Evolutionary conservation across 495 filamentous ascomycete species (phyloP), one percentile per base, ranked within the genome.

Genomic region (Aspergillus avenaceus): DNA sequence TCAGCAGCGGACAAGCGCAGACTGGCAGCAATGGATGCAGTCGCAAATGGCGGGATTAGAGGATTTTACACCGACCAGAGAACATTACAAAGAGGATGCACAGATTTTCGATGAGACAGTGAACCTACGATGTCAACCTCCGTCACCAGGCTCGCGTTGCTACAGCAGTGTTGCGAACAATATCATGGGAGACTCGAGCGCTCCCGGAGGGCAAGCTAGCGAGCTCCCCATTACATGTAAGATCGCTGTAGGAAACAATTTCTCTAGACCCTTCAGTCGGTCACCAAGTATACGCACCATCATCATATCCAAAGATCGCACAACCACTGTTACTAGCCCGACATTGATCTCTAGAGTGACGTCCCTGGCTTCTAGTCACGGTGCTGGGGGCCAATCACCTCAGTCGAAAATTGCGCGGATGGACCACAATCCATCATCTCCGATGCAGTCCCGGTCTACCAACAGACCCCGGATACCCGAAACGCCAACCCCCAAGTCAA

Each of bases 31-130:
- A 44, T 78, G 75, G 75, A 67, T 79, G 65, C 67, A 64, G 21
- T 72, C 72, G 4, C 51, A 74, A 45, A 68, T 75, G 23, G 67
- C 64, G 18, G 63, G 60, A 26, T 64, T 76, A 27, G 72, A 74
- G 31, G 50, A 58, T 14, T 23, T 54, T 14, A 60, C 54, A 16
- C 59, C 64, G 19, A 48, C 42, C 11, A 74, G 43, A 60, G 71
- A 77, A 0, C 85, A 88, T 60, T 56, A 83, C 43, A 71, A 83
- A 12, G 85, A 88, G 63, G 49, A 67, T 26, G 76, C 84, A 1
- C 82, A 87, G 40, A 82, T 81, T 38, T 60, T 74, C 23, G 75
- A 72, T 24, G 79, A 85, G 27, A 7, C 34, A 16, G 56, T 63
- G 8, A 55, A 63, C 25, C 41, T 42, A 14, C 18, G 8, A 9